These are phyloP conservation scores for Poa annua DNA, from an alignment of 176 grass and related monocot species.

Conservation along the genomic window DNA sequence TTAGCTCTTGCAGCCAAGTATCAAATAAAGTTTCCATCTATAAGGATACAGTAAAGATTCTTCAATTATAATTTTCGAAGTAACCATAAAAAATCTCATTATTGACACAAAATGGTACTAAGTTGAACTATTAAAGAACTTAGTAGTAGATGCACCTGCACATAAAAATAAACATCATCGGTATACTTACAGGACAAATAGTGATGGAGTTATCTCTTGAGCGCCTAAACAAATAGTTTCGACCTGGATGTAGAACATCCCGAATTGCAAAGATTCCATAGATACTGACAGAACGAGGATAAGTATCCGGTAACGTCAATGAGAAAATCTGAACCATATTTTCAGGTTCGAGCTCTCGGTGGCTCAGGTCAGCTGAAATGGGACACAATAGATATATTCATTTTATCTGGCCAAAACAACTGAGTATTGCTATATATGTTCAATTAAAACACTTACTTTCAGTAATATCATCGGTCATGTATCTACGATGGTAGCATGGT, in stretches of 20 bases:
- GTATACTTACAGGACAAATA: not conserved
- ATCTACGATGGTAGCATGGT: not conserved
- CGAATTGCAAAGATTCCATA: not conserved
- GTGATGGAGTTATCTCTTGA: not conserved
- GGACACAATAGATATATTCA: not conserved
- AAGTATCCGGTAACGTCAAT: not conserved
- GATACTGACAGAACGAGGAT: not conserved
- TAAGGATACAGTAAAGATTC: not conserved
- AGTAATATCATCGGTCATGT: not conserved
- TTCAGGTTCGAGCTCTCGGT: slow-evolving; percentile 8
- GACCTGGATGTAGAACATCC: not conserved
- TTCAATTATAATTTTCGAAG: not conserved
- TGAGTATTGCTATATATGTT: not conserved
- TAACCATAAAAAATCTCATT: too few relatives aligned
- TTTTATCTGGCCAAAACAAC: not conserved
- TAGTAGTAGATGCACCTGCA: too few relatives aligned
- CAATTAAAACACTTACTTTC: not conserved
- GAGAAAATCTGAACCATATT: slow-evolving; percentile 13
- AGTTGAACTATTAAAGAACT: too few relatives aligned
- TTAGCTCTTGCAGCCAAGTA: not conserved
- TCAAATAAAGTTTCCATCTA: not conserved
- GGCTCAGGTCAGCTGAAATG: not conserved
- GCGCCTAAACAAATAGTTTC: not conserved
- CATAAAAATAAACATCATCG: not conserved
- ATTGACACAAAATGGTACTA: too few relatives aligned